These are phyloP conservation scores for Monilinia vaccinii-corymbosi DNA, from an alignment of 2,329 filamentous ascomycete species.

Conservation along the genomic window DNA sequence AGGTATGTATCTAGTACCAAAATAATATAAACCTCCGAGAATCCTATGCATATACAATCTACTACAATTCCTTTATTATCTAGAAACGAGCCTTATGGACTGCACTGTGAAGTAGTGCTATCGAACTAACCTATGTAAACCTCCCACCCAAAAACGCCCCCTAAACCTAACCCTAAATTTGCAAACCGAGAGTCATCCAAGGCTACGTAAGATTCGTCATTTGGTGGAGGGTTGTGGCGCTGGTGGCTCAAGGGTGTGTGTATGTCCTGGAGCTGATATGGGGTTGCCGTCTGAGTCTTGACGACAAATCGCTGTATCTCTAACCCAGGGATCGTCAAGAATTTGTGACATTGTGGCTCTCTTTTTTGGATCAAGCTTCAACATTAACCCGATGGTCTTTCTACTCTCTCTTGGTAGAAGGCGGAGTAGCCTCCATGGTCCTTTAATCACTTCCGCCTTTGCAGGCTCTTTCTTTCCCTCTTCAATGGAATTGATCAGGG, in stretches of 20 bases:
- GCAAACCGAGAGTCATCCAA: slow-evolving; percentile 12
- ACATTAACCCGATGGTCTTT: slow-evolving; percentile 85
- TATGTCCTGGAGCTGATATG: slow-evolving; percentile 65
- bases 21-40: slow-evolving; percentile 5
- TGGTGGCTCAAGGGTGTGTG: slow-evolving; percentile 74
- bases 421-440: slow-evolving; percentile 82
- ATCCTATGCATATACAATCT: slow-evolving; percentile 22
- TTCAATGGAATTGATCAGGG: background rate
- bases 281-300: slow-evolving; percentile 73
- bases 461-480: slow-evolving; percentile 30
- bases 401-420: slow-evolving; percentile 82
- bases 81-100: slow-evolving; percentile 15
- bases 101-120: slow-evolving; percentile 10
- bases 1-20: slow-evolving; percentile 8
- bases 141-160: slow-evolving; percentile 10
- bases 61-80: slow-evolving; percentile 13
- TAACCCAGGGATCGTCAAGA: slow-evolving; percentile 82
- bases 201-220: slow-evolving; percentile 12
- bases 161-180: slow-evolving; percentile 11
- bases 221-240: slow-evolving; percentile 30
- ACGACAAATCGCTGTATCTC: slow-evolving; percentile 71
- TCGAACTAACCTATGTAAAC: slow-evolving; percentile 3
- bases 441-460: slow-evolving; percentile 68
- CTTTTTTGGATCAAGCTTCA: slow-evolving; percentile 76
- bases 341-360: slow-evolving; percentile 82